Conservation (phyloP, 345 rosid species). For the Populus davidiana region DNA sequence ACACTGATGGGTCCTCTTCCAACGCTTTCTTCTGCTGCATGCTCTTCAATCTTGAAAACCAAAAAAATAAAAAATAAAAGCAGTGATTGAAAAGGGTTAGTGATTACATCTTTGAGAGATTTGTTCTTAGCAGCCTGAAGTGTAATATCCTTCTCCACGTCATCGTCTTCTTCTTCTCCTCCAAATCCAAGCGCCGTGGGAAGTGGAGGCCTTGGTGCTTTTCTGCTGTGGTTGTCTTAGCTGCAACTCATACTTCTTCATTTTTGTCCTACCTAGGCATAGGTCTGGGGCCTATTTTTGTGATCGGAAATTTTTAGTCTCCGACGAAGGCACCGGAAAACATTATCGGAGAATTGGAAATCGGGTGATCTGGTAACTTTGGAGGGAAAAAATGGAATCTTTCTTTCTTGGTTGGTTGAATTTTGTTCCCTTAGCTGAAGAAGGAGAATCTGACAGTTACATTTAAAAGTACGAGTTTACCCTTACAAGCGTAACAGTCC, state of each 20-base stretch:
- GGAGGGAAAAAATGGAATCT: neutral
- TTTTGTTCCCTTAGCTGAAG: neutral
- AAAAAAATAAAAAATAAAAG: neutral
- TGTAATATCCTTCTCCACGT: constrained; percentile 74
- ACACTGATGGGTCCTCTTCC: constrained; percentile 79
- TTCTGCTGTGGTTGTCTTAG: constrained; percentile 66
- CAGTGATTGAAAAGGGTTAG: neutral
- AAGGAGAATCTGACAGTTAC: neutral
- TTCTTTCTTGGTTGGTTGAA: neutral
- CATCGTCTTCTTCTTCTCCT: constrained; percentile 54
- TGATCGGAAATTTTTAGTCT: neutral
- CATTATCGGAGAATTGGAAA: neutral
- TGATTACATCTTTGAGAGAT: constrained; percentile 60
- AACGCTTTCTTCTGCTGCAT: constrained; percentile 79
- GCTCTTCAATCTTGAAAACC: constrained; percentile 64
- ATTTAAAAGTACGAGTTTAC: neutral
- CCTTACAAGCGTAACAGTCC: neutral
- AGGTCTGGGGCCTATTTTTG: neutral
- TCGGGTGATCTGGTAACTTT: neutral
- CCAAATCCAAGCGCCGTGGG: constrained; percentile 47
- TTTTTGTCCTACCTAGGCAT: constrained; percentile 5
- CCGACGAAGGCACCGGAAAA: neutral
- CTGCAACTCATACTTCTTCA: constrained; percentile 89
- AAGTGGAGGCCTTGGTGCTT: constrained; percentile 52
- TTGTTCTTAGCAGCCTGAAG: constrained; percentile 75